A percentile compares a stretch with the other conserved stretches of the same genome.
Evolutionary conservation across 495 filamentous ascomycete genomes (phyloP).

Genomic region (Friedmanniomyces endolithicus): DNA sequence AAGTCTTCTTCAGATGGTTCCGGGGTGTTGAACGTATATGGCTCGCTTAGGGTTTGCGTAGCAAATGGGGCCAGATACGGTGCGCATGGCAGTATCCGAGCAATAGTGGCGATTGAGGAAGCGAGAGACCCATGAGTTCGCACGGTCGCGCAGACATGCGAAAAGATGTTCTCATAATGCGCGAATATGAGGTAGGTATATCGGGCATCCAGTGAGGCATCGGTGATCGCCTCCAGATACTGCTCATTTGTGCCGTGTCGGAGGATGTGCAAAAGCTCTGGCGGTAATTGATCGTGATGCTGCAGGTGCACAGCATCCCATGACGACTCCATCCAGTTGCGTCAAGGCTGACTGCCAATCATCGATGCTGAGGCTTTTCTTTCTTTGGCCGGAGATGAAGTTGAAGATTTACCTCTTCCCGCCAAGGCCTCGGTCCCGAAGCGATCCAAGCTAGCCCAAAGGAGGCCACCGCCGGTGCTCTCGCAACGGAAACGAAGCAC

Average conservation of each 20-base stretch:
- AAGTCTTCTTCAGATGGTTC: not conserved
- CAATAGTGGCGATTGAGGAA: conserved; percentile 58
- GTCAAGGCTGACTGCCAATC: not conserved
- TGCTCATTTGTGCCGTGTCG: conserved; percentile 46
- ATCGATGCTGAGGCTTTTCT: too few relatives aligned
- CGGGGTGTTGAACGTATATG: not conserved
- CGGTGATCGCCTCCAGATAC: conserved; percentile 58
- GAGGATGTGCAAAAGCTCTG: conserved; percentile 52
- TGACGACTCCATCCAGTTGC: conserved; percentile 23
- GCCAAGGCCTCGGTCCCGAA: not conserved
- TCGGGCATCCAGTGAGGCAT: conserved; percentile 50
- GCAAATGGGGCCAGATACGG: conserved; percentile 50
- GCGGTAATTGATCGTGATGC: conserved; percentile 30
- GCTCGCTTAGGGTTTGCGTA: conserved; percentile 24
- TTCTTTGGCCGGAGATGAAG: not conserved
- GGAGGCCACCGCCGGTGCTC: not conserved
- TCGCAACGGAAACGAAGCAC: conserved; percentile 1
- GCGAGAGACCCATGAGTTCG: conserved; percentile 35
- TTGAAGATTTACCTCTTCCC: not conserved
- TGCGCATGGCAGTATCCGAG: conserved; percentile 65
- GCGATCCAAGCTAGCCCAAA: not conserved
- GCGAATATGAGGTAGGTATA: conserved; percentile 57
- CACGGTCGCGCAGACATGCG: conserved; percentile 73
- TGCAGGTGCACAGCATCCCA: conserved; percentile 18
- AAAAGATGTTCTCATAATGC: conserved; percentile 56